These are phyloP conservation scores for Ogataea pini DNA, from an alignment of 805 yeast genomes.

Conservation along the genomic window DNA sequence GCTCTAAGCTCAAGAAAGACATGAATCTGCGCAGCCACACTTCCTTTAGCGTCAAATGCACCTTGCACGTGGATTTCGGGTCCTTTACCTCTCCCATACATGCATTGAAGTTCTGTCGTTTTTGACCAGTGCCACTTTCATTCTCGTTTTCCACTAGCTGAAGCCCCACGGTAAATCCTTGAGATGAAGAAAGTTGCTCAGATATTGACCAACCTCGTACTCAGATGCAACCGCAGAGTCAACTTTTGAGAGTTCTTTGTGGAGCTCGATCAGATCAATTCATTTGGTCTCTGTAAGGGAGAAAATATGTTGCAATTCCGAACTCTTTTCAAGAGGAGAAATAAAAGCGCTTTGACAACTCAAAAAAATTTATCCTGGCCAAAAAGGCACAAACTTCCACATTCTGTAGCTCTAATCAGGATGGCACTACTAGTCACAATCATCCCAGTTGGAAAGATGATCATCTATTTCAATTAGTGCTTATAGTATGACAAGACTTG, in stretches of 20 bases:
- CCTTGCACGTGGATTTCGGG: constrained; percentile 61
- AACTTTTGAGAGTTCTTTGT: constrained; percentile 7
- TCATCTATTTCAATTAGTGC: no score
- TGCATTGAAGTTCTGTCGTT: constrained; percentile 52
- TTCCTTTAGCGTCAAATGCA: constrained; percentile 60
- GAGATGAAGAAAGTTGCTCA: constrained; percentile 6
- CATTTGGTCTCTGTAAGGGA: neutral
- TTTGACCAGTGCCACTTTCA: constrained; percentile 4
- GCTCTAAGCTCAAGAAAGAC: constrained; percentile 46
- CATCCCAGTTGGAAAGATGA: no score
- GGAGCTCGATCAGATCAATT: constrained; percentile 8
- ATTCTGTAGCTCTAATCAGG: no score
- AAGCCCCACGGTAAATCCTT: constrained; percentile 13
- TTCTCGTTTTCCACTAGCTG: constrained; percentile 10
- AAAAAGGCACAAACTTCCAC: no score
- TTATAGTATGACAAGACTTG: no score
- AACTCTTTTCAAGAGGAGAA: neutral
- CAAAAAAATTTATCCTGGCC: no score
- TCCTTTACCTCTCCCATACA: constrained; percentile 45
- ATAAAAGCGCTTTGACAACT: no score
- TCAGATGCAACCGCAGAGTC: constrained; percentile 14
- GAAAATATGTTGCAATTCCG: neutral
- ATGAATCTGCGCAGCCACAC: constrained; percentile 56
- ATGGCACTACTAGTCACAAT: no score
- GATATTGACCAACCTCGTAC: constrained; percentile 8